phyloP scores from a whole-genome alignment of 2,329 filamentous ascomycete genomes.

The Colletotrichum gloeosporioides region DNA sequence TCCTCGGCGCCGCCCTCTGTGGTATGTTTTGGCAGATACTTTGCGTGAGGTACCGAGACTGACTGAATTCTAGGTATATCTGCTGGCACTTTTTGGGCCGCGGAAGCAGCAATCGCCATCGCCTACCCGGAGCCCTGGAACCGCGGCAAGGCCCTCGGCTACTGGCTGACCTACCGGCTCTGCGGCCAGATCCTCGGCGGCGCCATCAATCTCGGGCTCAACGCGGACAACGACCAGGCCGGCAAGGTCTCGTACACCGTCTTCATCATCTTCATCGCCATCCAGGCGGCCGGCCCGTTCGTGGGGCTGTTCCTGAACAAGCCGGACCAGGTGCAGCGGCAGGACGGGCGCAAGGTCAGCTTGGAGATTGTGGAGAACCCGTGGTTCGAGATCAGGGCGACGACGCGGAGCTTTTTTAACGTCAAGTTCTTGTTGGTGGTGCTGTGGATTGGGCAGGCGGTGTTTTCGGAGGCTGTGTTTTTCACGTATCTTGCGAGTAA shows the following conservation, averaged over 20 bases:
- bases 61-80: conserved; percentile 45
- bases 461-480: conserved; percentile 75
- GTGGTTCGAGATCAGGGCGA: conserved; percentile 64
- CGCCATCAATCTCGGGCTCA: conserved; percentile 73
- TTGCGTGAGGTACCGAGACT: too few relatives aligned
- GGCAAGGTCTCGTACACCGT: conserved; percentile 74
- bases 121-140: conserved; percentile 75
- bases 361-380: conserved; percentile 62
- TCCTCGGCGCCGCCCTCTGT: conserved; percentile 72
- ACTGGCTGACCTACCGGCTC: conserved; percentile 68
- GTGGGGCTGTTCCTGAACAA: conserved; percentile 66
- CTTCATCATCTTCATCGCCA: conserved; percentile 72
- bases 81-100: conserved; percentile 78
- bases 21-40: conserved; percentile 47
- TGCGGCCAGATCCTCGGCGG: conserved; percentile 74
- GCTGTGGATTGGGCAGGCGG: conserved; percentile 72
- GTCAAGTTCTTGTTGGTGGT: conserved; percentile 69
- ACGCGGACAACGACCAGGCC: conserved; percentile 58
- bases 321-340: conserved; percentile 67
- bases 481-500: conserved; percentile 67
- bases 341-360: conserved; percentile 67
- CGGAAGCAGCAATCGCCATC: conserved; percentile 75
- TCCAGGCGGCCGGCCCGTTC: conserved; percentile 71
- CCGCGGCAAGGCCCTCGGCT: conserved; percentile 67
- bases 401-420: conserved; percentile 62